Percentiles rank a stretch among this genome's conserved stretches.
Evolutionary conservation across 345 rosid genomes (phyloP).

Genomic region (Brassica juncea): DNA sequence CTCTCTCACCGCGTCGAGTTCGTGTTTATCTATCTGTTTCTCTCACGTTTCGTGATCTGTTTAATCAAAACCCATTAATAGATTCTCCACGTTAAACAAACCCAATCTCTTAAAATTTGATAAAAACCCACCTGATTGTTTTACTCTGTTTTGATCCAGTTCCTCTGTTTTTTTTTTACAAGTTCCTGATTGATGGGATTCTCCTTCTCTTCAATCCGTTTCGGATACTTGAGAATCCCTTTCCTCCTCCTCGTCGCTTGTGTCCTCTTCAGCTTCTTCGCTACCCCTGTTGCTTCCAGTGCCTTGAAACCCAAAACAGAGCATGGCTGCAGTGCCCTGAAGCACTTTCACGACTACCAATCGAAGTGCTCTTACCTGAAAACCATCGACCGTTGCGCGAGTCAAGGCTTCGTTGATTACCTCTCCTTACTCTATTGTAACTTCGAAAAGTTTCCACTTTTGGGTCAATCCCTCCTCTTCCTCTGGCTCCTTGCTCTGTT

Average conservation of each 20-base stretch:
- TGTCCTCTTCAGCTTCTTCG: conserved; percentile 33
- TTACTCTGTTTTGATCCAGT: conserved; percentile 16
- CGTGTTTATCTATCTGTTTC: conserved; percentile 26
- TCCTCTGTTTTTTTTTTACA: background rate
- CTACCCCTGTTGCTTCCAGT: conserved; percentile 31
- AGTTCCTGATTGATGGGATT: conserved; percentile 39
- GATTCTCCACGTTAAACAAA: background rate
- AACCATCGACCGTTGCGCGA: conserved; percentile 56
- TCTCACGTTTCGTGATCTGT: conserved; percentile 23
- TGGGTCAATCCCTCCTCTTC: conserved; percentile 56
- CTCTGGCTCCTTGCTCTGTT: conserved; percentile 75
- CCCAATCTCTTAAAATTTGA: background rate
- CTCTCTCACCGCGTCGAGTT: conserved; percentile 30
- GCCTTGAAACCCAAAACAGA: conserved; percentile 26
- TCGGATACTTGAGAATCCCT: conserved; percentile 46
- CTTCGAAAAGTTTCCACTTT: conserved; percentile 48
- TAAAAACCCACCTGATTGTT: background rate
- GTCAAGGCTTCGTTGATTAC: conserved; percentile 82
- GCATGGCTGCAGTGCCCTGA: conserved; percentile 37
- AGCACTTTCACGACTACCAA: conserved; percentile 44
- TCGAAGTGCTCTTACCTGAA: conserved; percentile 65
- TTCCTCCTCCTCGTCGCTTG: conserved; percentile 49
- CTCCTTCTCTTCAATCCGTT: conserved; percentile 22
- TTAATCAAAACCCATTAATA: conserved; percentile 12
- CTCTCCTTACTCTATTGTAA: conserved; percentile 75